Conservation (phyloP, 176 grass and related monocot genomes). For the Raddia distichophylla region DNA sequence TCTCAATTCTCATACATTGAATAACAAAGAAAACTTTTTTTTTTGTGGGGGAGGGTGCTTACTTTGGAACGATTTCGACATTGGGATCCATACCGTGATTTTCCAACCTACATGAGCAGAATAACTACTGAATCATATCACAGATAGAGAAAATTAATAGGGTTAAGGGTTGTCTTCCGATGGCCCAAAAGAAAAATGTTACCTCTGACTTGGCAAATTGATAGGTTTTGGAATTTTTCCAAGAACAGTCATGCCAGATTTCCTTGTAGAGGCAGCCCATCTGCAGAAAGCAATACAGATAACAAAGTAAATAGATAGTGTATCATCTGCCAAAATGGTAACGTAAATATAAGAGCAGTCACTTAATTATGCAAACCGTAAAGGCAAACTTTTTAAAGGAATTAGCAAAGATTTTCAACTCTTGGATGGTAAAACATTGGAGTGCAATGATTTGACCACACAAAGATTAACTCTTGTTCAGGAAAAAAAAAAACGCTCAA, state of each 20-base stretch:
- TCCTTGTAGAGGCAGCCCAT: conserved; percentile 78
- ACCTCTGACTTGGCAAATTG: conserved; percentile 98
- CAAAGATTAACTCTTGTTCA: background rate
- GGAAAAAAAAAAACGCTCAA: too few species aligned
- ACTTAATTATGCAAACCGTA: background rate
- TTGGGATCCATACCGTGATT: conserved; percentile 93
- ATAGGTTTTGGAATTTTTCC: conserved; percentile 98
- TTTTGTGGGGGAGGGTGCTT: conserved; percentile 3
- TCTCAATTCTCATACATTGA: background rate
- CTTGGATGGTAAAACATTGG: background rate
- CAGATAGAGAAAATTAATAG: conserved; percentile 13
- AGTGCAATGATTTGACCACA: background rate
- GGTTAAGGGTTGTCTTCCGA: background rate
- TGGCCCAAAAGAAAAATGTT: conserved; percentile 29
- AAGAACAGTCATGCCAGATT: conserved; percentile 98
- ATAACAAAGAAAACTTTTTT: background rate
- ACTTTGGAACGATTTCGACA: conserved; percentile 99
- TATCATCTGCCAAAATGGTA: background rate
- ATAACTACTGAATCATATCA: conserved; percentile 44
- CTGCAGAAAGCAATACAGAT: conserved; percentile 46
- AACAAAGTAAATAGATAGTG: conserved; percentile 2
- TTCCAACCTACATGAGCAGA: conserved; percentile 83
- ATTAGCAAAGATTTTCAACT: background rate
- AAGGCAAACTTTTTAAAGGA: background rate
- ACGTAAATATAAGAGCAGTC: background rate